A percentile compares a stretch with the other conserved stretches of the same genome.
Evolutionary conservation across 2,329 filamentous ascomycete species (phyloP).

Genomic region (Colletotrichum siamense): DNA sequence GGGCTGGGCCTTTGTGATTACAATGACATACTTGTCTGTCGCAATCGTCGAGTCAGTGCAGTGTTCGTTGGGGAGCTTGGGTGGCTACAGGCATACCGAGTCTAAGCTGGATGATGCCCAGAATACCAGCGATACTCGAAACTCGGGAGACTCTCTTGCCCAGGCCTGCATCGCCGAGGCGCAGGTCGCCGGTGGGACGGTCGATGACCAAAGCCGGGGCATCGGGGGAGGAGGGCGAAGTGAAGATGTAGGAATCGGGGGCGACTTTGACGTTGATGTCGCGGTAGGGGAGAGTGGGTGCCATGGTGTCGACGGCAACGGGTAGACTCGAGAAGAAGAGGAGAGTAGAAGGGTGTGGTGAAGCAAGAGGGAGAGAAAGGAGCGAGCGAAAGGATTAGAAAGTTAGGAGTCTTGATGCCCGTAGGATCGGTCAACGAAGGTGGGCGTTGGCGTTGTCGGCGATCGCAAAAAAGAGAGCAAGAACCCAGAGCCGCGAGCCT

Average conservation of each 20-base stretch:
- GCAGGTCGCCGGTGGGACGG: conserved; percentile 88
- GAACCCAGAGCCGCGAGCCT: background rate
- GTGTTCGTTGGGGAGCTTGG: background rate
- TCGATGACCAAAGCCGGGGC: conserved; percentile 89
- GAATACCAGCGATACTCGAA: conserved; percentile 91
- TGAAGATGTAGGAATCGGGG: conserved; percentile 92
- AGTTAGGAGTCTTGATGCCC: background rate
- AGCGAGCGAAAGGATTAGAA: background rate
- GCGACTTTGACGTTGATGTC: conserved; percentile 98
- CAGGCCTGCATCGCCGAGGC: conserved; percentile 80
- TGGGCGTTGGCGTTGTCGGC: background rate
- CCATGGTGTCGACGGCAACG: conserved; percentile 34
- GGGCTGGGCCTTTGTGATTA: conserved; percentile 92
- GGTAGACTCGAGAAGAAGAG: background rate
- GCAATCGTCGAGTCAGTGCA: conserved; percentile 7
- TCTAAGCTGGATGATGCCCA: conserved; percentile 92
- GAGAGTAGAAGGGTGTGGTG: background rate
- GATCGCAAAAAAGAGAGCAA: background rate
- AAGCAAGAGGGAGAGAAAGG: background rate
- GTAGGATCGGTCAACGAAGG: background rate
- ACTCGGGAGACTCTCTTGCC: conserved; percentile 76
- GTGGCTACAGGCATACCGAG: conserved; percentile 68
- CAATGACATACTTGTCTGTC: conserved; percentile 90
- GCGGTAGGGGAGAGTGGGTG: conserved; percentile 72
- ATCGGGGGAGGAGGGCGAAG: conserved; percentile 90